A percentile compares a stretch with the other conserved stretches of the same genome.
Evolutionary conservation across 108 stramenopile species (phyloP).

Genomic region (Pseudonitzschia multiseries): DNA sequence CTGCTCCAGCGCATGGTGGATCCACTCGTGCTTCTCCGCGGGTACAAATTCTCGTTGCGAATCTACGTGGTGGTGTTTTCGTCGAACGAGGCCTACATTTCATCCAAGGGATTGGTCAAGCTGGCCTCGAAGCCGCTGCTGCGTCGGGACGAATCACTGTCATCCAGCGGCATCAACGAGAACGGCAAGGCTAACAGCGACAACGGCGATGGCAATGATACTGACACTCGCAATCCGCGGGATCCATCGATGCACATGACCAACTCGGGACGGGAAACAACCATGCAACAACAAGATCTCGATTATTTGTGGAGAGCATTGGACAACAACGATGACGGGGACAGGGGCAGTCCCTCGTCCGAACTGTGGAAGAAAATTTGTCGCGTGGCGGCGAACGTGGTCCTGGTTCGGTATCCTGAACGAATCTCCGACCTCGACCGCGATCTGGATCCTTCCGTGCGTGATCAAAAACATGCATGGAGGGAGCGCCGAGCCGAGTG

Average conservation of each 20-base stretch:
- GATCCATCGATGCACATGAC: constrained; percentile 61
- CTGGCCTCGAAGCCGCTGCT: constrained; percentile 45
- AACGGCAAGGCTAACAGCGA: not conserved
- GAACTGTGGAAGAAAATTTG: constrained; percentile 21
- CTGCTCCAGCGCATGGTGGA: constrained; percentile 70
- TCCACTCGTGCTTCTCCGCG: constrained; percentile 46
- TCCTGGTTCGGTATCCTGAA: constrained; percentile 11
- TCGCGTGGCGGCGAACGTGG: constrained; percentile 1
- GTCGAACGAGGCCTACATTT: constrained; percentile 41
- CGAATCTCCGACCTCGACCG: not conserved
- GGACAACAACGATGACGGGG: constrained; percentile 11
- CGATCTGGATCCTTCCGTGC: not conserved
- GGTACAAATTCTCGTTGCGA: constrained; percentile 69
- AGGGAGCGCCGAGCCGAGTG: constrained; percentile 9
- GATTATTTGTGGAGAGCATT: constrained; percentile 36
- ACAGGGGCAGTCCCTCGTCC: constrained; percentile 1
- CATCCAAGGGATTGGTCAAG: constrained; percentile 64
- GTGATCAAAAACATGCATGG: not conserved
- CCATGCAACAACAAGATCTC: constrained; percentile 53
- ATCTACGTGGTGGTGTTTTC: constrained; percentile 68
- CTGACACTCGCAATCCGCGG: not conserved
- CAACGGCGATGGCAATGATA: not conserved
- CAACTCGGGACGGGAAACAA: constrained; percentile 67
- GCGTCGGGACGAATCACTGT: not conserved
- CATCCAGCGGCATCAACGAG: not conserved